phyloP scores from a whole-genome alignment of 192 early-diverging fungal species.

The Phlyctochytrium planicorne region DNA sequence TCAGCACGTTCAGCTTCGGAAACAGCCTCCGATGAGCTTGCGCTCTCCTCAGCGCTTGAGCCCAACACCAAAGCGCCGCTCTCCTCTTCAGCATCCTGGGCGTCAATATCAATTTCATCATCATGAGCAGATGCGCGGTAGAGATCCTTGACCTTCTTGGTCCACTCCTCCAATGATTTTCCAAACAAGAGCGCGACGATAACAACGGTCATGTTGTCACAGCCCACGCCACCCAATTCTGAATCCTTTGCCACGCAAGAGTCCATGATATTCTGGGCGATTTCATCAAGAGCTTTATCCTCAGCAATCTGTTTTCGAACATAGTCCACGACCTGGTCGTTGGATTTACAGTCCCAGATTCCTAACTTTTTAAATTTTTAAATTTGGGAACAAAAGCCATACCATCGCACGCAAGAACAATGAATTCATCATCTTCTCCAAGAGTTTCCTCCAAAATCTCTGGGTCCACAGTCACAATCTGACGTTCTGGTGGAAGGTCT shows the following conservation, averaged over 20 bases:
- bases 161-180: constrained; percentile 76
- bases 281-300: constrained; percentile 56
- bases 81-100: too few relatives aligned
- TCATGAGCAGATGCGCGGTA: too few relatives aligned
- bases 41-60: too few relatives aligned
- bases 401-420: constrained; percentile 97
- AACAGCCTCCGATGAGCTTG: too few relatives aligned
- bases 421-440: constrained; percentile 79
- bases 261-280: constrained; percentile 92
- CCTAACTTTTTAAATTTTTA: constrained; percentile 49
- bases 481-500: constrained; percentile 74
- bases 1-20: too few relatives aligned
- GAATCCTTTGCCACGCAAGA: constrained; percentile 85
- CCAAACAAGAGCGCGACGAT: constrained; percentile 86
- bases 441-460: constrained; percentile 69
- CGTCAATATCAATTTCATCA: too few relatives aligned
- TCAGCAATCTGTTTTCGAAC: constrained; percentile 69
- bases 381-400: constrained; percentile 9
- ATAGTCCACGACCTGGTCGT: constrained; percentile 86
- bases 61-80: too few relatives aligned
- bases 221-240: constrained; percentile 89
- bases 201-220: constrained; percentile 99
- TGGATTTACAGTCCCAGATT: constrained; percentile 97
- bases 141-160: constrained; percentile 10
- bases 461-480: constrained; percentile 92